Percentiles rank a stretch among this genome's conserved stretches.
Evolutionary conservation across 257 asterid genomes (phyloP).

Genomic region (Solanum chilense): DNA sequence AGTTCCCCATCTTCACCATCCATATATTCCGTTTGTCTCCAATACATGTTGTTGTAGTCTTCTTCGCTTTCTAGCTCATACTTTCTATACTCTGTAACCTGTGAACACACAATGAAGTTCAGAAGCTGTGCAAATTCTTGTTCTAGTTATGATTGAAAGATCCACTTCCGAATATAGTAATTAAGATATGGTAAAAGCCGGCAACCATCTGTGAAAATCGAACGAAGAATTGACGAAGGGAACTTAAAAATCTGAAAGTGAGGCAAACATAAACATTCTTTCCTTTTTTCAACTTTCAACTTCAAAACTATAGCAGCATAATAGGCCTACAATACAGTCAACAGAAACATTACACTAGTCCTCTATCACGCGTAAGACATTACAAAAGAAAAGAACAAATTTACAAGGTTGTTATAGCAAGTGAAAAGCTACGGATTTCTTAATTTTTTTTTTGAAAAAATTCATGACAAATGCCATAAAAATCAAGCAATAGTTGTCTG

Average conservation of each 20-base stretch:
- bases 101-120: neutral
- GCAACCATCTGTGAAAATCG: neutral
- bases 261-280: neutral
- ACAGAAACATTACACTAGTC: neutral
- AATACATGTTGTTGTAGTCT: slow-evolving; percentile 16
- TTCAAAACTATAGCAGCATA: neutral
- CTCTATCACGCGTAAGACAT: neutral
- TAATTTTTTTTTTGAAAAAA: neutral
- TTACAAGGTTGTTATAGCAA: neutral
- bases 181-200: neutral
- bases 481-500: neutral
- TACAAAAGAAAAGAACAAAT: neutral
- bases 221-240: neutral
- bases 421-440: neutral
- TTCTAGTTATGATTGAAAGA: neutral
- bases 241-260: neutral
- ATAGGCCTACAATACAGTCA: neutral
- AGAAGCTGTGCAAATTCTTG: neutral
- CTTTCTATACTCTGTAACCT: slow-evolving; percentile 18
- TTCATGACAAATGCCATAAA: neutral
- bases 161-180: neutral
- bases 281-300: neutral
- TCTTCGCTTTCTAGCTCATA: slow-evolving; percentile 30
- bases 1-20: slow-evolving; percentile 33
- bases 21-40: slow-evolving; percentile 22